A percentile compares a stretch with the other conserved stretches of the same genome.
phyloP scores from a whole-genome alignment of 2,329 filamentous ascomycete genomes.

The Beauveria brongniartii region DNA sequence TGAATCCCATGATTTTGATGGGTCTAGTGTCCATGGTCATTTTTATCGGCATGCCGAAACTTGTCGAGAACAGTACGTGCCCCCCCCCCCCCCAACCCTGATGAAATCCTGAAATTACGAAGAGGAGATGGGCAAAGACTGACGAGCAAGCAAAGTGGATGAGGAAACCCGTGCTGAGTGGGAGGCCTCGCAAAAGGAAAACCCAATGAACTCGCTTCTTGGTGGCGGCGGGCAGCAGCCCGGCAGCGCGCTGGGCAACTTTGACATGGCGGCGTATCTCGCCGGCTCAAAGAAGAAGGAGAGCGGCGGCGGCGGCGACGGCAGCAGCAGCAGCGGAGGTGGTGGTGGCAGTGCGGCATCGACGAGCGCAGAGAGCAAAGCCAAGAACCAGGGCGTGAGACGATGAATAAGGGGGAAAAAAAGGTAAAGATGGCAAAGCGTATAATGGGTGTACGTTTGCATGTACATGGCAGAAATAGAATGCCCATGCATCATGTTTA shows the following conservation, averaged over 20 bases:
- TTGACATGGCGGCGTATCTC: conserved; percentile 57
- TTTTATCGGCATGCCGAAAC: conserved; percentile 87
- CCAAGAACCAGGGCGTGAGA: conserved; percentile 35
- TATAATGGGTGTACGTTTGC: too few relatives aligned
- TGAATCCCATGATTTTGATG: conserved; percentile 96
- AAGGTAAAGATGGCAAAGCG: not conserved
- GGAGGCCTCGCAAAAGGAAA: conserved; percentile 77
- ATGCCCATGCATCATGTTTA: too few relatives aligned
- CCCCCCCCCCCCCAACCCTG: not conserved
- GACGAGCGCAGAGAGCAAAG: conserved; percentile 18
- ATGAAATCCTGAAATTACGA: not conserved
- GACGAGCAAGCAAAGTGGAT: conserved; percentile 59
- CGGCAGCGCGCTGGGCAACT: conserved; percentile 42
- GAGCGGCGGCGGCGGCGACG: conserved; percentile 2
- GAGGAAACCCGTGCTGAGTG: conserved; percentile 92
- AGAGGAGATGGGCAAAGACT: not conserved
- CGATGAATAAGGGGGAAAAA: conserved; percentile 16
- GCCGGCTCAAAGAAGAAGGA: conserved; percentile 45
- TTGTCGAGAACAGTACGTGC: conserved; percentile 86
- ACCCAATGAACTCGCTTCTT: conserved; percentile 54
- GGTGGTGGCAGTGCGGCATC: conserved; percentile 8
- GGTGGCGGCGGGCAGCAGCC: conserved; percentile 25
- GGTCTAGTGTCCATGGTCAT: conserved; percentile 73
- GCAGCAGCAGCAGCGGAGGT: conserved; percentile 15
- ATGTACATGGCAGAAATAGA: too few relatives aligned